phyloP scores from a whole-genome alignment of 352 stramenopile species.

The Globisporangium spiculum region DNA sequence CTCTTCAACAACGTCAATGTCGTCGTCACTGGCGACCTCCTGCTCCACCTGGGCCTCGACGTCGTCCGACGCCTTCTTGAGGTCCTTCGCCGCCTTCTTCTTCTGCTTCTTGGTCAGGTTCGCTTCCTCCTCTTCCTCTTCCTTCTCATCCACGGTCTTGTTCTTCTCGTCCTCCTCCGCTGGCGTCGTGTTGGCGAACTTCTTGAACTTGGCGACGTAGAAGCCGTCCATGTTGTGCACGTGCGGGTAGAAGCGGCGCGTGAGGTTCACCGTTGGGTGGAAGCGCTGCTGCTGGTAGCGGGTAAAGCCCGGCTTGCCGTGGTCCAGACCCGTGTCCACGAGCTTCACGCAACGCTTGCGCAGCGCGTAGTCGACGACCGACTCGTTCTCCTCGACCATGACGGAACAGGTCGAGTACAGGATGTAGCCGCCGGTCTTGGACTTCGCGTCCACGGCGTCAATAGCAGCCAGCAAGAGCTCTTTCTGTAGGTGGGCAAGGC shows the following conservation, averaged over 20 bases:
- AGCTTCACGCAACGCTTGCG: conserved; percentile 98
- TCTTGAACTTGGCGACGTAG: conserved; percentile 99
- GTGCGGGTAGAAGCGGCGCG: conserved; percentile 98
- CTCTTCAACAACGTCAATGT: conserved; percentile 31
- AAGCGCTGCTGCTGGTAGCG: conserved; percentile 97
- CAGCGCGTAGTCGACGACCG: conserved; percentile 99
- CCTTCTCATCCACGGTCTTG: conserved; percentile 65
- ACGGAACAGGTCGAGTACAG: conserved; percentile 99
- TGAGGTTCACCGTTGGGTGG: conserved; percentile 95
- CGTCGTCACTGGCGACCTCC: conserved; percentile 50
- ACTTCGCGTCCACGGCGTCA: conserved; percentile 96
- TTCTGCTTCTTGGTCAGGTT: conserved; percentile 80
- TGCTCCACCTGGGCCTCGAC: conserved; percentile 64
- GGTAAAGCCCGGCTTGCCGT: conserved; percentile 93
- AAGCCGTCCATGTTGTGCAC: conserved; percentile 99
- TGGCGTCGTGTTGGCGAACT: conserved; percentile 93
- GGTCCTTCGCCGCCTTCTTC: conserved; percentile 70
- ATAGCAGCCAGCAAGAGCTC: conserved; percentile 98
- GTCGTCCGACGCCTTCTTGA: conserved; percentile 69
- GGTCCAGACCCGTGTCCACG: conserved; percentile 96
- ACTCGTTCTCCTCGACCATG: conserved; percentile 93
- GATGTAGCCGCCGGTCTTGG: conserved; percentile 95
- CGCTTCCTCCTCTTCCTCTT: conserved; percentile 70
- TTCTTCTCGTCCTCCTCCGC: conserved; percentile 77
- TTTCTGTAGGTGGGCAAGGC: conserved; percentile 97